Conservation (phyloP, 2,329 filamentous ascomycete species). For the Cadophora malorum region DNA sequence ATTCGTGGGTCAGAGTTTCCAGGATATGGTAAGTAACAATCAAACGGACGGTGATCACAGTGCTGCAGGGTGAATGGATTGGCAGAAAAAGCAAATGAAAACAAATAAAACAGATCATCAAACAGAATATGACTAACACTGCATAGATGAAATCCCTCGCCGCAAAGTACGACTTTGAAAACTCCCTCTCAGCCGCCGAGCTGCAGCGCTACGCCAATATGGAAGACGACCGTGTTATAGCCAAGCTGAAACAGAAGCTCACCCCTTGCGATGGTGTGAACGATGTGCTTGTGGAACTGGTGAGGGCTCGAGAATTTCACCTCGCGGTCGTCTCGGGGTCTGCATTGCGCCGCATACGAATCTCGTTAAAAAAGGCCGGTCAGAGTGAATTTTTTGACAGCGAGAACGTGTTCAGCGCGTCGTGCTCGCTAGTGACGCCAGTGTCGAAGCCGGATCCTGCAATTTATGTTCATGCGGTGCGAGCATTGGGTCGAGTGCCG, state of each 20-base stretch:
- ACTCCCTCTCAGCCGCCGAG: background rate
- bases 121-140: background rate
- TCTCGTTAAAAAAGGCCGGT: background rate
- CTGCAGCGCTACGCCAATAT: background rate
- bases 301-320: background rate
- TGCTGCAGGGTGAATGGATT: constrained; percentile 33
- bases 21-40: constrained; percentile 82
- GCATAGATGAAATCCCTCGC: background rate
- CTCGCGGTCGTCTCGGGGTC: background rate
- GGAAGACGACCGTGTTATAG: background rate
- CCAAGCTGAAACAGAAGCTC: background rate
- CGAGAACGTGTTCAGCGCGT: constrained; percentile 47
- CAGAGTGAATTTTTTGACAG: background rate
- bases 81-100: background rate
- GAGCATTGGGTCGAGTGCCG: constrained; percentile 73
- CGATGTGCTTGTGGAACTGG: background rate
- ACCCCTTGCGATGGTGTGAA: background rate
- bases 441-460: constrained; percentile 90
- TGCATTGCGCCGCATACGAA: background rate
- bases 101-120: background rate
- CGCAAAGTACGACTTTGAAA: background rate
- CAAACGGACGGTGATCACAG: constrained; percentile 77
- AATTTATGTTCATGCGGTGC: constrained; percentile 81
- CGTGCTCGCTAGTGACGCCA: constrained; percentile 75
- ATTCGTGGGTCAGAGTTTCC: constrained; percentile 94